Evolutionary conservation across 1,139 yeast genomes (phyloP), one percentile per base, ranked within the genome.

Genomic region (Cylindricascospora bacillispora): DNA sequence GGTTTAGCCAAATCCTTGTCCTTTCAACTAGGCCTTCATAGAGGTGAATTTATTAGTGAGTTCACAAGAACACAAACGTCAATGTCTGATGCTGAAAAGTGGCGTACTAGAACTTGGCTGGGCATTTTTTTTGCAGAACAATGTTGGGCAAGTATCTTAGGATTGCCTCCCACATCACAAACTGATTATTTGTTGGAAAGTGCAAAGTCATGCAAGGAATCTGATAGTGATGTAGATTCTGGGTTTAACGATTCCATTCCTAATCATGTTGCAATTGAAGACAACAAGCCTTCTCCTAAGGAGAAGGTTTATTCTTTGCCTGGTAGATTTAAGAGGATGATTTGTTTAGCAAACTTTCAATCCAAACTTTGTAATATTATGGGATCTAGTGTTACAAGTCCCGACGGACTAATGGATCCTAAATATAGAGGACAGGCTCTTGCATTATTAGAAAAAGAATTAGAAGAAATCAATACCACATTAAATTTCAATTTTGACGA

Each of bases 81-180:
- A 24, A 63, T 85, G 49, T 92, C 93, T 0, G 85, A 85, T 54
- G 89, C 95, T 3, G 95, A 83, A 43, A 76, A 76, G 50, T 86
- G 95, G 95, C 67, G 97, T 52, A 83, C 95, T 1, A 64, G 95
- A 41, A 73, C 94, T 1, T 86, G 95, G 95, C 60, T 83, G 21
- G 85, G 92, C 0, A 77, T 82, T 3, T 86, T 81, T 52, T 79
- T 85, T 48, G 68, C 82, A 34, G 95, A 85, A 49, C 93, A 83
- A 43, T 80, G 85, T 47, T 82, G 94, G 93, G 78, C 93, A 10
- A 80, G 93, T 11, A 73, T 76, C 25, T 59, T 85, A 32, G 95
- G 95, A 1, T 60, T 86, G 30, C 95, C 95, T 1, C 89, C 95
- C 1, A 75, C 83, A 7, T 70, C 82, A 39, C 79, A 83, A 21